phyloP scores from a whole-genome alignment of 495 filamentous ascomycete genomes.

The Lasiosphaeria ovina region DNA sequence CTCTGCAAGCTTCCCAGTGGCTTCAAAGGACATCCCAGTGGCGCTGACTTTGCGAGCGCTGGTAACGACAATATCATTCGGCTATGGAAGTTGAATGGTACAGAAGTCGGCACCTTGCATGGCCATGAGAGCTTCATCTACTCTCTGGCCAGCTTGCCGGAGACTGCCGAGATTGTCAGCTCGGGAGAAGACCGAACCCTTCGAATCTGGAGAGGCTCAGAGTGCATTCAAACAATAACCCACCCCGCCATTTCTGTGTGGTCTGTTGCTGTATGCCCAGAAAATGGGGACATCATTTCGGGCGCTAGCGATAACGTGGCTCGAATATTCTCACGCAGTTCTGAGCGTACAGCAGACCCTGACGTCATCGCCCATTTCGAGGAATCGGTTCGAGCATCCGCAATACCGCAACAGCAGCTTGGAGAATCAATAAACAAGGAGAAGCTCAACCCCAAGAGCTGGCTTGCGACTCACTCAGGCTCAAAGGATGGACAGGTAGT shows the following conservation, averaged over 20 bases:
- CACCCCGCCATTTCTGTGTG: constrained; percentile 97
- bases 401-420: constrained; percentile 81
- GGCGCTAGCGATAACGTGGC: constrained; percentile 88
- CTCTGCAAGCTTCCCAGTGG: constrained; percentile 70
- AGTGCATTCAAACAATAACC: constrained; percentile 93
- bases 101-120: constrained; percentile 67
- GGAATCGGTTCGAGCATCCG: constrained; percentile 72
- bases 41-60: constrained; percentile 83
- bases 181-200: constrained; percentile 91
- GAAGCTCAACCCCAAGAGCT: constrained; percentile 80
- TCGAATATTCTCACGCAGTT: constrained; percentile 76
- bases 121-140: constrained; percentile 98
- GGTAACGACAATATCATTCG: constrained; percentile 85
- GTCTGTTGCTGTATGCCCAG: constrained; percentile 75
- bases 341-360: constrained; percentile 64
- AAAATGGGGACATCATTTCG: constrained; percentile 86
- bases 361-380: constrained; percentile 66
- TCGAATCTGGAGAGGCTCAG: constrained; percentile 75
- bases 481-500: constrained; percentile 92
- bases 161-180: constrained; percentile 81
- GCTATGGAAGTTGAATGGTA: constrained; percentile 76
- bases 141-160: constrained; percentile 68
- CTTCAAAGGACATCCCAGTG: constrained; percentile 63
- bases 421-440: constrained; percentile 77
- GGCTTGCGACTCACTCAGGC: constrained; percentile 73